Evolutionary conservation across 306 rosid species (phyloP).

Genomic region (Quillaja saponaria): DNA sequence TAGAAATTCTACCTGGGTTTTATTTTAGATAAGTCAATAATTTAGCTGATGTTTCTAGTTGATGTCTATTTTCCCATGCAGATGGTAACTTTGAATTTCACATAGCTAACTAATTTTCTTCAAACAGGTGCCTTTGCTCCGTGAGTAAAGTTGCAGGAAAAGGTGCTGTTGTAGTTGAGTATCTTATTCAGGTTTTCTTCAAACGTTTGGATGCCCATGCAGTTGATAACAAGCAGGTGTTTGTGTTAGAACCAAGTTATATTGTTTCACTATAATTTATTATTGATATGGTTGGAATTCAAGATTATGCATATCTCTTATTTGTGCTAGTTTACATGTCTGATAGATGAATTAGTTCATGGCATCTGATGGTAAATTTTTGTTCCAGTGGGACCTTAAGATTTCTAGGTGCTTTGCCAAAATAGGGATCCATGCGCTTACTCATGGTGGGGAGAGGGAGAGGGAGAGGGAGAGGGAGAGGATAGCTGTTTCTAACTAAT

Average conservation of each 20-base stretch:
- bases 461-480: no score
- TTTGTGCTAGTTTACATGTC: slow-evolving; percentile 3
- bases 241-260: slow-evolving; percentile 20
- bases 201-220: slow-evolving; percentile 72
- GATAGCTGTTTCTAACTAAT: no score
- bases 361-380: not conserved
- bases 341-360: no score
- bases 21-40: no score
- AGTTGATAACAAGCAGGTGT: slow-evolving; percentile 84
- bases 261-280: not conserved
- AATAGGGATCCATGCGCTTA: no score
- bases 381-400: not conserved
- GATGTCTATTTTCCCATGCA: no score
- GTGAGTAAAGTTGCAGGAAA: slow-evolving; percentile 79
- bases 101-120: slow-evolving; percentile 20
- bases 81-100: no score
- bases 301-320: slow-evolving; percentile 1
- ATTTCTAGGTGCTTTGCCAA: no score
- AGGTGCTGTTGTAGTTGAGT: slow-evolving; percentile 71
- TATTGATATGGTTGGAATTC: not conserved
- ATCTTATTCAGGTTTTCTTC: slow-evolving; percentile 81
- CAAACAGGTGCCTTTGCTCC: slow-evolving; percentile 85
- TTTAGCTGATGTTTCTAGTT: no score
- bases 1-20: no score
- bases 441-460: no score